Base-by-base conservation (phyloP, 495 filamentous ascomycete species). In the Penicillium antarcticum region DNA sequence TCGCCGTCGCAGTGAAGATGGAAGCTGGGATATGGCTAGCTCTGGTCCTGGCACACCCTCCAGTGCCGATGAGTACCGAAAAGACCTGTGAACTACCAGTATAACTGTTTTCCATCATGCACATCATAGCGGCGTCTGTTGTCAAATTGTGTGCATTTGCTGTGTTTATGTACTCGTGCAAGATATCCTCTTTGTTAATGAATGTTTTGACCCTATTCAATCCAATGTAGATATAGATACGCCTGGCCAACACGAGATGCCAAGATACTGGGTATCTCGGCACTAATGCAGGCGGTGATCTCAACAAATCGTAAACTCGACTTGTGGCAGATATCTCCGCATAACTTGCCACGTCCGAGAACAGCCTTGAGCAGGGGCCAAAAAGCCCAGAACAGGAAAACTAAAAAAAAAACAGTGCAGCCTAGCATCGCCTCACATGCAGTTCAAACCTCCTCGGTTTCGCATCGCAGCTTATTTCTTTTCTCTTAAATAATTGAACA, bases 1-100 rank as follows among this genome's bases (percentile, higher is more conserved):
- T 49, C 73, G 87, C 48, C 78, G 85, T 53, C 85, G 84, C 63
- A 88, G 84, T 42, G 72, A 75, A 55, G 72, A 77, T 62, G 62
- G 73, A 52, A 64, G 76, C 68, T 70, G 72, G 73, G 75, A 78
- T 43, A 72, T 70, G 57, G 74, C 66, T 21, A 73, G 68, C 47
- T 69, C 71, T 31, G 76, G 69, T 5, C 65, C 71, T 24, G 60
- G 62, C 24, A 78, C 75, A 10, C 76, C 77, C 5, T 68, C 69
- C 32, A 76, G 69, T 37, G 42, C 49, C 17, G 68, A 73, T 24
- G 76, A 75, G 51, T 56, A 53, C 48, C 71, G 69, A 50, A 75
- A 78, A 47, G 60, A 75, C 57, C 60, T 69, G 55, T 74, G 57
- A 67, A 18, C 36, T 42, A n/a, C 14, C 47, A 36, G 49, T 39